Evolutionary conservation across 23 red algal genomes (phyloP), one percentile per base, ranked within the genome.

Genomic region (Agarophyton chilense): DNA sequence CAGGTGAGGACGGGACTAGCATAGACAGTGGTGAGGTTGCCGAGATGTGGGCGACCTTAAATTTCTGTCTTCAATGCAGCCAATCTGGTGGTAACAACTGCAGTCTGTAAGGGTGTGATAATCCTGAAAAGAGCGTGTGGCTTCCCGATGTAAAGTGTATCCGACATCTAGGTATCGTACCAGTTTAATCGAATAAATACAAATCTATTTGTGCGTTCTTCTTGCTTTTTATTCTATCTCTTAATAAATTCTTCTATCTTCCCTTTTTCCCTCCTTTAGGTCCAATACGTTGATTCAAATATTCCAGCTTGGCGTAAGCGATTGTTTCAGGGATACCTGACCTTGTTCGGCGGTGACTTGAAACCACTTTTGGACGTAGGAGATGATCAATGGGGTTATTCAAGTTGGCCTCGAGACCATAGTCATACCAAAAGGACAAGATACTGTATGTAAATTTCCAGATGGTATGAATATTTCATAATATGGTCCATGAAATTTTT

Each of bases 351-450:
- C 46, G 73, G 22, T 54, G 46, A 25, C 53, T 52, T 25, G 25
- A 45, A n/a, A 78, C 73, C 0, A 78, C 45, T 25, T 78, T 46
- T 6, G 73, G 53, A 1, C 46, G 46, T 32, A 21, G 51, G 25
- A 78, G 31, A 19, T 78, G 73, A 35, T 78, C 73, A 1, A 78
- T 54, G 3, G 73, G 73, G 22, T 78, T 32, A 17, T 45, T 18
- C 31, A 8, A 21, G 45, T 78, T 45, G 7, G 1, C 34, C 28
- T 32, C 42, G 45, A 32, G 25, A 13, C 42, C 45, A 38, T 38
- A 78, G 10, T 45, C 73, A 19, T 78, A 78, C 73, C 73, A 78
- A 25, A 41, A 19, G 5, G 28, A n/a, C 73, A 0, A 10, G 31
- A 25, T 54, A 78, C 45, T 34, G 51, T 53, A 78, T 38, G n/a